Evolutionary conservation across 164 flowering plant species (phyloP).

Genomic region (Magnolia changhungtana): DNA sequence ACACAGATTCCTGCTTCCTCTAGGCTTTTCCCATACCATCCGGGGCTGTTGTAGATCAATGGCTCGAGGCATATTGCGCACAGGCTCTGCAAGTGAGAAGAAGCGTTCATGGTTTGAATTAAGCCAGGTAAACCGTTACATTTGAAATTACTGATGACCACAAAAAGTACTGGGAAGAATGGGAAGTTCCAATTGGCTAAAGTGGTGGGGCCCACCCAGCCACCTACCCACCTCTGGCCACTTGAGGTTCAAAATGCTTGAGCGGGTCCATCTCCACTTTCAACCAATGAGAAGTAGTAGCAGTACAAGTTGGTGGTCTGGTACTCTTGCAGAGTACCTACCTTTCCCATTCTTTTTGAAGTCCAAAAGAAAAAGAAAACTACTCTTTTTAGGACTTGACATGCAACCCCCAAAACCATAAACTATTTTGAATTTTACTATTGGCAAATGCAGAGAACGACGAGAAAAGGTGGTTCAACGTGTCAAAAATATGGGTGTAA

Average conservation of each 20-base stretch:
- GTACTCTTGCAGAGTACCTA: background rate
- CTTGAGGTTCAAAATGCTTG: too few relatives aligned
- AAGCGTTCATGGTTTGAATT: constrained; percentile 15
- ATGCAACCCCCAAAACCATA: background rate
- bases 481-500: background rate
- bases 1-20: constrained; percentile 48
- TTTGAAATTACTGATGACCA: background rate
- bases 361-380: background rate
- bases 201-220: background rate
- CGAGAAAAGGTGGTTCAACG: background rate
- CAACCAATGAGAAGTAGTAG: background rate
- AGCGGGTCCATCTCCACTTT: too few relatives aligned
- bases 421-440: background rate
- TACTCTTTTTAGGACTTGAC: background rate
- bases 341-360: background rate
- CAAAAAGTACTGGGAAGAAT: background rate
- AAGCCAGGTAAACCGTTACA: background rate
- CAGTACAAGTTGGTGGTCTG: background rate
- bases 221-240: background rate
- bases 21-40: constrained; percentile 58
- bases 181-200: background rate
- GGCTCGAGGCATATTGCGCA: constrained; percentile 87
- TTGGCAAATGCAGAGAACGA: background rate
- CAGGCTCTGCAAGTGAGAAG: constrained; percentile 46
- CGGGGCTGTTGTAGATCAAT: constrained; percentile 44